A percentile compares a stretch with the other conserved stretches of the same genome.
Conservation (phyloP, 2,329 filamentous ascomycete genomes). For the Ilyonectria robusta region DNA sequence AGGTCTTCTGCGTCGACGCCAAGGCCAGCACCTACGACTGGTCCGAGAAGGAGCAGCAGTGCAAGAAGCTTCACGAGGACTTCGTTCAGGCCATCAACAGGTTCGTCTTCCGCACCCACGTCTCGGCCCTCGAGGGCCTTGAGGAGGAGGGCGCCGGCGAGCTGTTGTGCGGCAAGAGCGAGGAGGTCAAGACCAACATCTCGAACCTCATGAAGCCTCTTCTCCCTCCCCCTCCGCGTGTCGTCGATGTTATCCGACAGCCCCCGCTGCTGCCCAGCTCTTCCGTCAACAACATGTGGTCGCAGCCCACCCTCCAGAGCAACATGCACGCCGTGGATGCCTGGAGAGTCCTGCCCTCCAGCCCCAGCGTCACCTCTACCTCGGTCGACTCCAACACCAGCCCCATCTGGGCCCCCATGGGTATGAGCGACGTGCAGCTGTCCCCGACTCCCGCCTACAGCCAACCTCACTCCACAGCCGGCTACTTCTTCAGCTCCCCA, state of each 20-base stretch:
- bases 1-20: conserved; percentile 91
- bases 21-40: conserved; percentile 93
- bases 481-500: conserved; percentile 85
- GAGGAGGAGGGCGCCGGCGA: conserved; percentile 98
- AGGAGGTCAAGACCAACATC: conserved; percentile 92
- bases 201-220: conserved; percentile 89
- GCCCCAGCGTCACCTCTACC: conserved; percentile 80
- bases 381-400: conserved; percentile 78
- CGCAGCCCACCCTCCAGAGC: conserved; percentile 75
- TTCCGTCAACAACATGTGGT: conserved; percentile 85
- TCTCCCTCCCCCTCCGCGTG: conserved; percentile 86
- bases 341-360: conserved; percentile 93
- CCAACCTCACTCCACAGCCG: conserved; percentile 78
- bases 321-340: conserved; percentile 80
- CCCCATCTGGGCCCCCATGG: conserved; percentile 85
- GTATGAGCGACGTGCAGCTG: conserved; percentile 80
- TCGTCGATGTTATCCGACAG: conserved; percentile 90
- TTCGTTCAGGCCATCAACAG: conserved; percentile 97
- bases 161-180: conserved; percentile 89
- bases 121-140: conserved; percentile 90
- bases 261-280: conserved; percentile 89
- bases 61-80: conserved; percentile 97
- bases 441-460: conserved; percentile 87
- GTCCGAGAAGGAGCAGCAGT: conserved; percentile 95
- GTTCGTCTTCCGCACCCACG: conserved; percentile 93